Conservation (phyloP, 306 rosid genomes). For the Parietaria judaica region DNA sequence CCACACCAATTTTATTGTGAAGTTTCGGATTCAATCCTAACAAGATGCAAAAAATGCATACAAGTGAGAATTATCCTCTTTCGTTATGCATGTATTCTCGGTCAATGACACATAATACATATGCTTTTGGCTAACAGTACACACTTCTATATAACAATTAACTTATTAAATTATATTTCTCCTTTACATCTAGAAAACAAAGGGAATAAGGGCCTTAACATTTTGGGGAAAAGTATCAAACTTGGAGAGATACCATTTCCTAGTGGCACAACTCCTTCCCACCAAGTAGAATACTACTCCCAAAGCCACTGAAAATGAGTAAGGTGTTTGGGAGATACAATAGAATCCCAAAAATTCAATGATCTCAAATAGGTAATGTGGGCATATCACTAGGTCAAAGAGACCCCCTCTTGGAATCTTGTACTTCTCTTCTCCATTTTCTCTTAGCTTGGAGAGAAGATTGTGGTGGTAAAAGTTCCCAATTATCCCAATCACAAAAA, state of each 20-base stretch:
- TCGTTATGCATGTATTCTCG: too few species aligned
- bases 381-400: slow-evolving; percentile 59
- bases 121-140: too few species aligned
- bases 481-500: slow-evolving; percentile 48
- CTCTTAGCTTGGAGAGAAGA: slow-evolving; percentile 52
- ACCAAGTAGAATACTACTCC: slow-evolving; percentile 46
- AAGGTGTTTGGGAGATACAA: slow-evolving; percentile 53
- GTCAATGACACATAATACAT: too few species aligned
- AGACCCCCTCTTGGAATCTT: slow-evolving; percentile 79
- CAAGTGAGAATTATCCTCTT: too few species aligned
- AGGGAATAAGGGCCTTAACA: slow-evolving; percentile 70
- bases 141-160: too few species aligned
- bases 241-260: slow-evolving; percentile 65
- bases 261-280: slow-evolving; percentile 72
- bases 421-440: slow-evolving; percentile 44
- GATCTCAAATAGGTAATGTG: slow-evolving; percentile 78
- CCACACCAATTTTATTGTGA: too few species aligned
- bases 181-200: slow-evolving; percentile 26
- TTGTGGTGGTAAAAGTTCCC: slow-evolving; percentile 89
- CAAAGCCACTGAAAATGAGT: slow-evolving; percentile 31
- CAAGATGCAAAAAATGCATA: too few species aligned
- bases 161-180: too few species aligned
- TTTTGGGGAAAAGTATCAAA: slow-evolving; percentile 58
- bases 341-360: slow-evolving; percentile 46
- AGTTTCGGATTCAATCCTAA: too few species aligned